Evolutionary conservation across 345 rosid genomes (phyloP).

Genomic region (Schrenkiella parvula): DNA sequence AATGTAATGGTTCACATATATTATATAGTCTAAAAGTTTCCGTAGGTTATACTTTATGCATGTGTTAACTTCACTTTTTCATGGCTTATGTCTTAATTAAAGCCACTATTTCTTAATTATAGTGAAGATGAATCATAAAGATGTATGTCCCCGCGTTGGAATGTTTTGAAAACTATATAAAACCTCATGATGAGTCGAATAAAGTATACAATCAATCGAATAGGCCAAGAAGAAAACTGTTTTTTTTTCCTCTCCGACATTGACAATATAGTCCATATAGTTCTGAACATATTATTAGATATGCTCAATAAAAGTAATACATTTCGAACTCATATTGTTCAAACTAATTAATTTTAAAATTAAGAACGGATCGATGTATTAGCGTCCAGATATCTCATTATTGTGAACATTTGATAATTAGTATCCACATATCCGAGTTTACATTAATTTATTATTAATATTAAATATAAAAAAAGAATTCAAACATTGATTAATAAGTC

Average conservation of each 20-base stretch:
- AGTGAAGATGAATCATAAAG: neutral
- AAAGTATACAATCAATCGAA: constrained; percentile 9
- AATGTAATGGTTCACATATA: constrained; percentile 9
- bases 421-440: neutral
- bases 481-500: neutral
- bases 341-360: neutral
- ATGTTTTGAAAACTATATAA: neutral
- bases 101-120: constrained; percentile 19
- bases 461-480: neutral
- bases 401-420: neutral
- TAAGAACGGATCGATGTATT: neutral
- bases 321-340: neutral
- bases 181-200: constrained; percentile 8
- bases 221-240: neutral
- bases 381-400: neutral
- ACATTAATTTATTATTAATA: neutral
- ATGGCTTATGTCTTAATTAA: constrained; percentile 23
- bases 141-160: constrained; percentile 18
- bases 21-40: constrained; percentile 16
- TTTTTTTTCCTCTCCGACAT: neutral
- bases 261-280: neutral
- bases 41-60: constrained; percentile 36
- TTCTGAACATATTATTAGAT: neutral
- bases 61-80: constrained; percentile 35
- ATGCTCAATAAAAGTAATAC: neutral